phyloP scores from a whole-genome alignment of 441 rosid species.

The Hura crepitans region DNA sequence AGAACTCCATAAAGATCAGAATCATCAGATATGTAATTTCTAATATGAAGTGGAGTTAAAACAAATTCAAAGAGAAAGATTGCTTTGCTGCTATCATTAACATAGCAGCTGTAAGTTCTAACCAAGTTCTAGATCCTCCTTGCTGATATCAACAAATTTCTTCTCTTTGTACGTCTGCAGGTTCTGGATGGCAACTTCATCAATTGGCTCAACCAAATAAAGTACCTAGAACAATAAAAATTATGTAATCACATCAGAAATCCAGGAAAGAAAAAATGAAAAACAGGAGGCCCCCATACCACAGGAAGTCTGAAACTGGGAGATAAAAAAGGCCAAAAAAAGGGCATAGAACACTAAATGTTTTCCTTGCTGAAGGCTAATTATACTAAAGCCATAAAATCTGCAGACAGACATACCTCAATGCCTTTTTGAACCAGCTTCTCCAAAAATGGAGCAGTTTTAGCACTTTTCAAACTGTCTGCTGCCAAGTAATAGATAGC shows the following conservation, averaged over 20 bases:
- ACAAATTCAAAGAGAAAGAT: background rate
- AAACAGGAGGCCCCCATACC: background rate
- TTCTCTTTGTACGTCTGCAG: conserved; percentile 93
- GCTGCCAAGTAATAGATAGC: conserved; percentile 88
- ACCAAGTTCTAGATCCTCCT: conserved; percentile 95
- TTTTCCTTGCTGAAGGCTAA: background rate
- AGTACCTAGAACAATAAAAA: conserved; percentile 54
- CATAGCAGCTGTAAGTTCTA: conserved; percentile 23
- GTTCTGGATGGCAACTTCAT: conserved; percentile 94
- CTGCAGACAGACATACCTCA: conserved; percentile 47
- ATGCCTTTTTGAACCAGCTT: conserved; percentile 76
- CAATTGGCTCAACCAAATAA: conserved; percentile 91
- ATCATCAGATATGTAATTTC: background rate
- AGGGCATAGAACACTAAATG: background rate
- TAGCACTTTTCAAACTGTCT: conserved; percentile 89
- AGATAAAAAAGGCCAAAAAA: background rate
- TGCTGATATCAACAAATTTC: conserved; percentile 95
- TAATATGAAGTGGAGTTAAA: background rate
- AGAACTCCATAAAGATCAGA: background rate
- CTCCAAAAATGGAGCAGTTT: conserved; percentile 92
- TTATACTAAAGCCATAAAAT: background rate
- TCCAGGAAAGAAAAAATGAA: conserved; percentile 2
- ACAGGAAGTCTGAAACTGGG: background rate
- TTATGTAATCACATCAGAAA: conserved; percentile 20
- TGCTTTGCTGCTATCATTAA: conserved; percentile 6